Conservation (phyloP, 2,329 filamentous ascomycete genomes). For the Torrubiella hemipterigena region DNA sequence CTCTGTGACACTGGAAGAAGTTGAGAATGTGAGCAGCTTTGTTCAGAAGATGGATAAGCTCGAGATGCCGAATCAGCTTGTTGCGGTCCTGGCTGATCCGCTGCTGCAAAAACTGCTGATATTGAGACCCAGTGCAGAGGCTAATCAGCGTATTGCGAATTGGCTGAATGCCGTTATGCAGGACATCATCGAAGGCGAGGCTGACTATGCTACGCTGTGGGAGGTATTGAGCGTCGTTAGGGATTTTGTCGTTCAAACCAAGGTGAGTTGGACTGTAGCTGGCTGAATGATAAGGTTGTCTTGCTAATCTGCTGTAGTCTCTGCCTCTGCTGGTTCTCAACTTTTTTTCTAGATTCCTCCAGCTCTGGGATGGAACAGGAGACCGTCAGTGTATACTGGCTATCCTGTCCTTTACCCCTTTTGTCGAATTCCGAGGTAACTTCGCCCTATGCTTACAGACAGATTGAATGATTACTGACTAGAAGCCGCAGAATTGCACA, state of each 20-base stretch:
- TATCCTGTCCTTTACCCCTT: conserved; percentile 41
- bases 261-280: conserved; percentile 25
- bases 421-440: conserved; percentile 44
- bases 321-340: conserved; percentile 36
- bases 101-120: conserved; percentile 67
- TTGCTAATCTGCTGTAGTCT: conserved; percentile 17
- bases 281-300: neutral
- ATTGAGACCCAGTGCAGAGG: conserved; percentile 43
- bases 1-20: conserved; percentile 62
- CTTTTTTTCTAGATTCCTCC: conserved; percentile 41
- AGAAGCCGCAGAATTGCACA: conserved; percentile 32
- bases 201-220: conserved; percentile 32
- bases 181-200: conserved; percentile 40
- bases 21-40: conserved; percentile 58
- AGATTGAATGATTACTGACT: conserved; percentile 11
- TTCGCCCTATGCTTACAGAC: neutral
- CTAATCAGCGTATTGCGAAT: conserved; percentile 39
- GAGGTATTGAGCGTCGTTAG: conserved; percentile 44
- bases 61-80: conserved; percentile 70
- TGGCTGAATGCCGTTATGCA: conserved; percentile 47
- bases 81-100: conserved; percentile 64
- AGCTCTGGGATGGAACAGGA: conserved; percentile 49
- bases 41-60: conserved; percentile 65
- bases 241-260: conserved; percentile 43
- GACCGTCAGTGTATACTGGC: conserved; percentile 42